Conservation (phyloP, 2,329 filamentous ascomycete species). For the Aspergillus sp. region DNA sequence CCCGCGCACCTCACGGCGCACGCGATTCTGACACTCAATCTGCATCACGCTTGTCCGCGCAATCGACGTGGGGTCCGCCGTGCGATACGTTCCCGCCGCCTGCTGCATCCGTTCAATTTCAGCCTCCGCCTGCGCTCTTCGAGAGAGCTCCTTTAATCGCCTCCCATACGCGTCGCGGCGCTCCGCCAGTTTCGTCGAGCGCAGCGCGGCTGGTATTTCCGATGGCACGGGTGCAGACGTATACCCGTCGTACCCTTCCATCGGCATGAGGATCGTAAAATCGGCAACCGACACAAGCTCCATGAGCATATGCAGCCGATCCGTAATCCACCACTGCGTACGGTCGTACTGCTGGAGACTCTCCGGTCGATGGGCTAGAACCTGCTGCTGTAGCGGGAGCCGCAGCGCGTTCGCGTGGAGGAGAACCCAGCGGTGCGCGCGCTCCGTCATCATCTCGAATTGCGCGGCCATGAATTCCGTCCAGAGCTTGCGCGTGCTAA, state of each 20-base stretch:
- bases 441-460: conserved; percentile 29
- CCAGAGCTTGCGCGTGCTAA: conserved; percentile 28
- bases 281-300: conserved; percentile 26
- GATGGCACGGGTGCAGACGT: neutral
- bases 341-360: neutral
- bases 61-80: neutral
- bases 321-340: conserved; percentile 11
- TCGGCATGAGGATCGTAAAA: conserved; percentile 30
- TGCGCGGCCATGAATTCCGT: conserved; percentile 27
- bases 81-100: neutral
- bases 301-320: conserved; percentile 18
- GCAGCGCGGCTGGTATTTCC: neutral
- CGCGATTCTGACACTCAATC: conserved; percentile 13
- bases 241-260: conserved; percentile 31
- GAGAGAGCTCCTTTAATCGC: conserved; percentile 14
- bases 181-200: neutral
- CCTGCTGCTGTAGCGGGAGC: conserved; percentile 18
- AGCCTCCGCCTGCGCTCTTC: neutral
- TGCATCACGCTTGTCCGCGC: neutral
- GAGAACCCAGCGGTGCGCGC: conserved; percentile 33
- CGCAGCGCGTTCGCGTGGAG: conserved; percentile 24
- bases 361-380: neutral
- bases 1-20: conserved; percentile 23
- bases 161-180: neutral
- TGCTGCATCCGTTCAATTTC: neutral